Percentiles rank a stretch among this genome's conserved stretches.
Evolutionary conservation across 768 basidiomycete species (phyloP).

Genomic region (Cystofilobasidium macerans): DNA sequence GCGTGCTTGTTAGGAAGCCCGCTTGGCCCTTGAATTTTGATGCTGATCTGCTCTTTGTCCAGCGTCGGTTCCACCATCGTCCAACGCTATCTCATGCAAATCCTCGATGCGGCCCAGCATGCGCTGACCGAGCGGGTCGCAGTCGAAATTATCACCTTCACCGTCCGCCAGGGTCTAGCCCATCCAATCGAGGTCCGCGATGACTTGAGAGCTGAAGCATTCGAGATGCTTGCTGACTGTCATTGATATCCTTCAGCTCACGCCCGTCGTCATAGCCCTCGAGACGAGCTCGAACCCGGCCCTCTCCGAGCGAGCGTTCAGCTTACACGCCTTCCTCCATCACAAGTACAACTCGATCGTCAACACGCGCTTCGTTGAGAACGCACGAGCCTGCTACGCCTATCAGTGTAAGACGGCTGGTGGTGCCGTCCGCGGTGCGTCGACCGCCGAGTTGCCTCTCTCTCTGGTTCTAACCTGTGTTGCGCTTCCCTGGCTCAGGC

Average conservation of each 20-base stretch:
- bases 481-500: not conserved
- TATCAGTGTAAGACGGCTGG: slow-evolving; percentile 58
- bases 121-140: slow-evolving; percentile 65
- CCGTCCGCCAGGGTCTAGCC: slow-evolving; percentile 86
- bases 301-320: slow-evolving; percentile 63
- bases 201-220: not conserved
- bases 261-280: slow-evolving; percentile 83
- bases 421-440: slow-evolving; percentile 49
- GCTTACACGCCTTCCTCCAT: slow-evolving; percentile 70
- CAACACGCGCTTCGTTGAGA: slow-evolving; percentile 70
- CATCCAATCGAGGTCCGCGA: slow-evolving; percentile 73
- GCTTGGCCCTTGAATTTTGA: not conserved
- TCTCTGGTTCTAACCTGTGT: not conserved
- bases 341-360: slow-evolving; percentile 80
- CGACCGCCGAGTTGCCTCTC: not conserved
- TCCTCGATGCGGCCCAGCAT: slow-evolving; percentile 67
- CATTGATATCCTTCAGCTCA: slow-evolving; percentile 48
- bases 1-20: slow-evolving; percentile 30
- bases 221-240: slow-evolving; percentile 3
- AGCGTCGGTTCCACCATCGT: slow-evolving; percentile 91
- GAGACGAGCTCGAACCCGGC: slow-evolving; percentile 61
- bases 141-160: slow-evolving; percentile 82
- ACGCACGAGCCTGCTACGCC: slow-evolving; percentile 67
- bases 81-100: slow-evolving; percentile 76
- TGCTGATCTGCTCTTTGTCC: slow-evolving; percentile 5